These are phyloP conservation scores for Echinochloa phyllopogon DNA, from an alignment of 176 grass and related monocot genomes.

Conservation along the genomic window DNA sequence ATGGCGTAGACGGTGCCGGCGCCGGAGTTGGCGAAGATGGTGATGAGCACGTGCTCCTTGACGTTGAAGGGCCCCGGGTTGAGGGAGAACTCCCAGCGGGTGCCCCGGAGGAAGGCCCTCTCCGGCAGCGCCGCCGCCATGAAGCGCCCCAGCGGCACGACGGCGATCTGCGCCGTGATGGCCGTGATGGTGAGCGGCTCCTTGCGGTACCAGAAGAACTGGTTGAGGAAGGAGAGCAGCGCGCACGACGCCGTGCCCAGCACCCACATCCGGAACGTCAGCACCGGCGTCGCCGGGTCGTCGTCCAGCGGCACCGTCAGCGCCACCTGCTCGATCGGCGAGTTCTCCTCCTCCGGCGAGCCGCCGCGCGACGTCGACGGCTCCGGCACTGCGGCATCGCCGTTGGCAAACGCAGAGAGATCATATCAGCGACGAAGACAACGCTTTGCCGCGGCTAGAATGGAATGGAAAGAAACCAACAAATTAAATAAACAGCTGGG, in stretches of 20 bases:
- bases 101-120: constrained; percentile 54
- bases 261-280: constrained; percentile 98
- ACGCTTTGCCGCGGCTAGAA: no score
- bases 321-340: constrained; percentile 94
- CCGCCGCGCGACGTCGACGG: constrained; percentile 19
- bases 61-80: constrained; percentile 92
- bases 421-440: no score
- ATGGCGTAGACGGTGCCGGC: constrained; percentile 95
- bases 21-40: constrained; percentile 96
- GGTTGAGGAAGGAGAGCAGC: constrained; percentile 89
- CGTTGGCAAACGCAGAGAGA: not conserved
- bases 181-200: constrained; percentile 91
- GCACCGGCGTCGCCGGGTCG: constrained; percentile 62
- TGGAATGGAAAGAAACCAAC: not conserved
- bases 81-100: constrained; percentile 69
- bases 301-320: constrained; percentile 82
- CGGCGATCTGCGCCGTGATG: constrained; percentile 94
- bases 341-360: constrained; percentile 59
- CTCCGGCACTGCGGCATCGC: constrained; percentile 26
- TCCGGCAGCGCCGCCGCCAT: constrained; percentile 60
- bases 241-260: constrained; percentile 75
- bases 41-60: constrained; percentile 94
- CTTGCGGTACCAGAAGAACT: constrained; percentile 97
- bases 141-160: constrained; percentile 76
- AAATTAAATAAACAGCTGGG: not conserved